Conservation (phyloP, 768 basidiomycete species). For the Coprinellus aureogranulatus region DNA sequence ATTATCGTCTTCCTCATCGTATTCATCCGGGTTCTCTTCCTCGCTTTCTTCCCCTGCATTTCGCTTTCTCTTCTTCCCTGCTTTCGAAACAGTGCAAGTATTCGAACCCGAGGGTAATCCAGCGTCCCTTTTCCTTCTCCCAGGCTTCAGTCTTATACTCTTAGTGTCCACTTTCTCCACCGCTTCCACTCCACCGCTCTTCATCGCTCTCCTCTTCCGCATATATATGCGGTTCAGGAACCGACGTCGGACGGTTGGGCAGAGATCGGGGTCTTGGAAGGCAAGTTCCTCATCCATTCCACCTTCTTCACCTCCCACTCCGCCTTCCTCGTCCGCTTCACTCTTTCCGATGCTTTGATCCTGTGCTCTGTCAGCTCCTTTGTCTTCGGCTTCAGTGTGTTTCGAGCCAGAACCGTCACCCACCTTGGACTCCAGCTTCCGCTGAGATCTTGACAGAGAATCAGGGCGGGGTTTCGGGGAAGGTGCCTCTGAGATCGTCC, state of each 20-base stretch:
- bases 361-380: no score
- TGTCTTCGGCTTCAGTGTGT: no score
- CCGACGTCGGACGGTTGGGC: conserved; percentile 11
- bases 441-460: neutral
- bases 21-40: conserved; percentile 1
- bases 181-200: neutral
- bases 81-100: neutral
- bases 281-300: neutral
- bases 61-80: neutral
- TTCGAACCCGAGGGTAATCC: neutral
- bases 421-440: neutral
- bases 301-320: conserved; percentile 12
- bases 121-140: neutral
- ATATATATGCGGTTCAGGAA: conserved; percentile 12
- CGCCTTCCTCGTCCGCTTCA: conserved; percentile 9
- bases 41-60: conserved; percentile 5
- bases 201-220: conserved; percentile 11
- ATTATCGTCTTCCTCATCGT: conserved; percentile 17
- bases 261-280: conserved; percentile 1
- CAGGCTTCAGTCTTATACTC: conserved; percentile 4
- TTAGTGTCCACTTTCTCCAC: conserved; percentile 4
- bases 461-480: neutral
- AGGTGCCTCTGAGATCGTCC: neutral
- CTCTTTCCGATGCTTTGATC: neutral
- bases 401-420: neutral